A percentile compares a stretch with the other conserved stretches of the same genome.
phyloP scores from a whole-genome alignment of 805 yeast species.

The Ogataea kodamae region DNA sequence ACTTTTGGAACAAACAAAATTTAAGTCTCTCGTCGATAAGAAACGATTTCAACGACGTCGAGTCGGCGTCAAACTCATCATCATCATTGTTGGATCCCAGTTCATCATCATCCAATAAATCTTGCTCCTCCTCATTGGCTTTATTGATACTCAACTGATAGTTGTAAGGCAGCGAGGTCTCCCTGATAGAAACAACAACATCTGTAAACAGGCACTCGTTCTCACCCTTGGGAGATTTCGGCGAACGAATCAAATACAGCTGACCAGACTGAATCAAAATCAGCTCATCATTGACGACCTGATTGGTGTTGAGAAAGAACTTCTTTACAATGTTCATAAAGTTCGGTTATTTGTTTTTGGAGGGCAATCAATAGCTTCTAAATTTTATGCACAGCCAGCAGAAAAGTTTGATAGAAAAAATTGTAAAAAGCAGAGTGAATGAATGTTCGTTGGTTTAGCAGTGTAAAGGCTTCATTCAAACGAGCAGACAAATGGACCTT shows the following conservation, averaged over 20 bases:
- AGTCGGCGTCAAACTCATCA: conserved; percentile 30
- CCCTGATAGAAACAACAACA: conserved; percentile 69
- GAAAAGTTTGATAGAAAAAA: too few relatives aligned
- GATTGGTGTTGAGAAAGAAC: conserved; percentile 38
- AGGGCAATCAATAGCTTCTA: conserved; percentile 11
- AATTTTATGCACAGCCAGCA: conserved; percentile 4
- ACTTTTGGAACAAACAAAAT: conserved; percentile 49
- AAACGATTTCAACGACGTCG: conserved; percentile 68
- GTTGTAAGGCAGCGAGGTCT: conserved; percentile 59
- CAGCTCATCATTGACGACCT: conserved; percentile 51
- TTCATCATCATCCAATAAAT: conserved; percentile 40
- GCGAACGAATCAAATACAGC: conserved; percentile 67
- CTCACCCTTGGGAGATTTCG: conserved; percentile 81
- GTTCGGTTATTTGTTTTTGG: conserved; percentile 3
- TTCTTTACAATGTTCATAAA: conserved; percentile 75
- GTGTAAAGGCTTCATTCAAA: conserved; percentile 4
- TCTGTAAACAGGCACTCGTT: conserved; percentile 80
- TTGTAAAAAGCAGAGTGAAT: too few relatives aligned
- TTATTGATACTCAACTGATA: conserved; percentile 71
- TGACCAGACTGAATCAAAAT: conserved; percentile 76
- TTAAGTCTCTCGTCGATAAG: conserved; percentile 58
- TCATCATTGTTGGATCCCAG: conserved; percentile 42
- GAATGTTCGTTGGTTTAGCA: conserved; percentile 6
- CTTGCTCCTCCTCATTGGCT: conserved; percentile 67
- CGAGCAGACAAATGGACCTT: conserved; percentile 34